Evolutionary conservation across 2,329 filamentous ascomycete species (phyloP).

Genomic region (Colletotrichum sojae): DNA sequence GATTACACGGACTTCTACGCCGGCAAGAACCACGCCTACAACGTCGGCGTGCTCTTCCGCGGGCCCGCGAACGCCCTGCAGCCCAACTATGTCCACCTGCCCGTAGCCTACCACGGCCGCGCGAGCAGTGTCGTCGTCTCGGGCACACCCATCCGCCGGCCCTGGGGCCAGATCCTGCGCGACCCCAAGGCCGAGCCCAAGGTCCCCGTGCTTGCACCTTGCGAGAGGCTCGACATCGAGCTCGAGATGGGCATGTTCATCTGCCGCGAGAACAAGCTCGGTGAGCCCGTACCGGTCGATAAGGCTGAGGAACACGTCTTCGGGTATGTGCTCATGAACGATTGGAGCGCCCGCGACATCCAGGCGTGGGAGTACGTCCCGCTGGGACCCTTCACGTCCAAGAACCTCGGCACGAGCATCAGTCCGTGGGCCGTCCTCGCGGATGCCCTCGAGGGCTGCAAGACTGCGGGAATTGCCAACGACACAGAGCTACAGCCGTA

Average conservation of each 20-base stretch:
- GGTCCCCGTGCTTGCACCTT: conserved; percentile 72
- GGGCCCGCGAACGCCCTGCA: conserved; percentile 81
- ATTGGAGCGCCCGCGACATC: conserved; percentile 75
- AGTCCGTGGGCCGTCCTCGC: conserved; percentile 74
- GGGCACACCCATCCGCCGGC: conserved; percentile 79
- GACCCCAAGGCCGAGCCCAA: conserved; percentile 63
- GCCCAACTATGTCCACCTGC: conserved; percentile 85
- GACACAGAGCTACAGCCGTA: conserved; percentile 54
- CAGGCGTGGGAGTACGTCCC: conserved; percentile 74
- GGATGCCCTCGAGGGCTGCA: conserved; percentile 64
- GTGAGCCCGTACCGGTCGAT: conserved; percentile 74
- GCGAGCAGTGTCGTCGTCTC: conserved; percentile 83
- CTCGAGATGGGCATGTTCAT: conserved; percentile 85
- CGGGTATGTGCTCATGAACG: conserved; percentile 76
- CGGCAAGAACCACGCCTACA: conserved; percentile 82
- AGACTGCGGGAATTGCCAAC: conserved; percentile 47
- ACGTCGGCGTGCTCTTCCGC: conserved; percentile 79
- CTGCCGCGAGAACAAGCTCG: conserved; percentile 75
- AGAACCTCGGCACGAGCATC: conserved; percentile 72
- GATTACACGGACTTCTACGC: conserved; percentile 92
- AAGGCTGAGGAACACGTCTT: conserved; percentile 82
- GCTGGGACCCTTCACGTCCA: conserved; percentile 73
- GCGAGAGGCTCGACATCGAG: conserved; percentile 79
- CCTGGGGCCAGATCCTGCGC: conserved; percentile 79
- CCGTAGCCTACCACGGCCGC: conserved; percentile 85